Base-by-base conservation (phyloP, 2,329 filamentous ascomycete species). In the Eurotiales sp. region DNA sequence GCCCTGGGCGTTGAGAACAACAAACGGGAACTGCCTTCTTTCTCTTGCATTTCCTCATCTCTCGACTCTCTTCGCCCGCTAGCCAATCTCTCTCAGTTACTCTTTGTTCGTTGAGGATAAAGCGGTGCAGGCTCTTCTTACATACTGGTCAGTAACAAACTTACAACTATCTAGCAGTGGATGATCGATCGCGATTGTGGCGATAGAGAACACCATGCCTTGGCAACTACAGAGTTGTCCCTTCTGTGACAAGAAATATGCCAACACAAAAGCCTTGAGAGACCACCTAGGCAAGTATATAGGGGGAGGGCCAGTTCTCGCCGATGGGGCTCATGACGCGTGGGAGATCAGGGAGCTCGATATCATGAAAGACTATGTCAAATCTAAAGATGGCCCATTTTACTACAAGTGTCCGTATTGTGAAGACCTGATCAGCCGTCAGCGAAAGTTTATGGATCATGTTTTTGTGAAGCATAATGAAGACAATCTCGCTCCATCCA, bases 251-350 rank as follows among this genome's bases (percentile, higher is more conserved):
- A 55, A 56, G n/a, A 8, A 27, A 39, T 58, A 55, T 22, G 50
- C 22, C 22, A 54, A 53, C 42, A 55, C 54, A 46, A 45, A 12
- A 14, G 45, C 17, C 4, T 34, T 58, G 22, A 10, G 21, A 3
- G 50, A 52, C 0, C 57, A 59, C 36, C 36, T 58, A 14, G 14
- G 7, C 3, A 10, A 43, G 23, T 59, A 58, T 44, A 52, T 39
- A 11, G 46, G 40, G 11, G 11, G 19, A 32, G 51, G 36, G 49
- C 53, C 53, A 8, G 7, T 58, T 19, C 57, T 55, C 8, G 55
- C 55, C 22, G 57, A 59, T 37, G 56, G 56, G 2, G 11, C 55
- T 14, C 56, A 59, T 21, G 55, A 59, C 30, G 56, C 56, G 36
- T 46, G 57, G 44, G 17, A 52, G 19, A 59, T 57, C n/a, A 12